phyloP scores from a whole-genome alignment of 257 asterid species.

The Jacaranda mimosifolia region DNA sequence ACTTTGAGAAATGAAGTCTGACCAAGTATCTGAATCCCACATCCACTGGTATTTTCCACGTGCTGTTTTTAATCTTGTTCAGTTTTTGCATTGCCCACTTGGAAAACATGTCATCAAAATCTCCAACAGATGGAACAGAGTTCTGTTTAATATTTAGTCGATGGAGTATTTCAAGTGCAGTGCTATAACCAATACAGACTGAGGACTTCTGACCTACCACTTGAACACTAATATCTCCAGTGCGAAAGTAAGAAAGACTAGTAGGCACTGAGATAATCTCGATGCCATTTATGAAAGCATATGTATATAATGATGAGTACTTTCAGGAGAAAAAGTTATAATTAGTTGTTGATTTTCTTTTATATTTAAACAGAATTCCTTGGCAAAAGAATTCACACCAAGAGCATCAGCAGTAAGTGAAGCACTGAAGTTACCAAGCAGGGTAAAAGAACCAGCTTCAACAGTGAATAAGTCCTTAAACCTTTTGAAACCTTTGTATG shows the following conservation, averaged over 20 bases:
- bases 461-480: constrained; percentile 41
- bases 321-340: constrained; percentile 36
- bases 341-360: constrained; percentile 24
- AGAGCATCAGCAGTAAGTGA: constrained; percentile 44
- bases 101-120: constrained; percentile 39
- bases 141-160: constrained; percentile 42
- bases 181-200: constrained; percentile 48
- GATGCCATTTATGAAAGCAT: constrained; percentile 46
- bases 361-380: constrained; percentile 36
- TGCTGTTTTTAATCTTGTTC: constrained; percentile 22
- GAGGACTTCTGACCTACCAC: constrained; percentile 37
- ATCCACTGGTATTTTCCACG: constrained; percentile 56
- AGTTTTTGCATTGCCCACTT: constrained; percentile 39
- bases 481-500: constrained; percentile 33
- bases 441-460: constrained; percentile 40
- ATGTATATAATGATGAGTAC: constrained; percentile 22
- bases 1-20: constrained; percentile 60
- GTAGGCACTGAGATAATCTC: constrained; percentile 44
- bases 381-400: constrained; percentile 23
- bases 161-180: constrained; percentile 54
- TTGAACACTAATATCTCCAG: constrained; percentile 28
- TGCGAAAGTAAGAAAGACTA: constrained; percentile 24
- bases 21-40: constrained; percentile 64
- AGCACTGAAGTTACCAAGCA: constrained; percentile 49
- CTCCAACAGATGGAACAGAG: constrained; percentile 39